Evolutionary conservation across 1,284 basidiomycete genomes (phyloP).

Genomic region (Microbotryomycetes sp.): DNA sequence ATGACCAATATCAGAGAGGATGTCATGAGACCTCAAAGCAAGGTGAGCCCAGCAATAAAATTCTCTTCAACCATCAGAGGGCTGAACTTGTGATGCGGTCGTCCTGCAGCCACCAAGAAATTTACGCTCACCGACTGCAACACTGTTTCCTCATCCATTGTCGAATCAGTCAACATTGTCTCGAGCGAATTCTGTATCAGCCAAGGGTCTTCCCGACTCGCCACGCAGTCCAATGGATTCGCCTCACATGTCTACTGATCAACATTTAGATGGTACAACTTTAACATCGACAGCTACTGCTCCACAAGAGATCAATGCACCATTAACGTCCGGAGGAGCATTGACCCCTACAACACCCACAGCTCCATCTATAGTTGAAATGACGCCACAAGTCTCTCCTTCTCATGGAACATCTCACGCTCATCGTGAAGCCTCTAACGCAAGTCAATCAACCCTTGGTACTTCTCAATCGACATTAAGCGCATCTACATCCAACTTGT

Average conservation of each 20-base stretch:
- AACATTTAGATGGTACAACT: conserved; percentile 4
- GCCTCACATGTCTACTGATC: not conserved
- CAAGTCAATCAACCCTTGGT: not conserved
- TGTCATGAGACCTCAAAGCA: conserved; percentile 2
- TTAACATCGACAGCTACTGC: conserved; percentile 23
- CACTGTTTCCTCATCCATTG: conserved; percentile 27
- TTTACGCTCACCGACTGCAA: conserved; percentile 25
- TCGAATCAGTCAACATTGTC: conserved; percentile 29
- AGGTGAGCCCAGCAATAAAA: conserved; percentile 5
- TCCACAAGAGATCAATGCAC: too few species aligned
- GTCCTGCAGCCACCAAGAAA: not conserved
- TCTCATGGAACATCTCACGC: too few species aligned
- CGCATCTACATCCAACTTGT: not conserved
- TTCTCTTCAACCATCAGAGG: not conserved
- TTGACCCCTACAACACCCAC: conserved; percentile 30
- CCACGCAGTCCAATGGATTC: conserved; percentile 26
- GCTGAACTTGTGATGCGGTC: not conserved
- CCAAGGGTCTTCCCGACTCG: conserved; percentile 17
- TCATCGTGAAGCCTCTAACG: too few species aligned
- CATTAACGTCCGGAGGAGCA: too few species aligned
- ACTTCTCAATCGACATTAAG: not conserved
- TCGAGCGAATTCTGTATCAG: conserved; percentile 11
- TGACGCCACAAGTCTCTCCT: not conserved
- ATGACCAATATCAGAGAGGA: conserved; percentile 46
- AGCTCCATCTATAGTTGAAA: conserved; percentile 12